These are phyloP conservation scores for Fusarium palustre DNA, from an alignment of 2,329 filamentous ascomycete species.

Conservation along the genomic window DNA sequence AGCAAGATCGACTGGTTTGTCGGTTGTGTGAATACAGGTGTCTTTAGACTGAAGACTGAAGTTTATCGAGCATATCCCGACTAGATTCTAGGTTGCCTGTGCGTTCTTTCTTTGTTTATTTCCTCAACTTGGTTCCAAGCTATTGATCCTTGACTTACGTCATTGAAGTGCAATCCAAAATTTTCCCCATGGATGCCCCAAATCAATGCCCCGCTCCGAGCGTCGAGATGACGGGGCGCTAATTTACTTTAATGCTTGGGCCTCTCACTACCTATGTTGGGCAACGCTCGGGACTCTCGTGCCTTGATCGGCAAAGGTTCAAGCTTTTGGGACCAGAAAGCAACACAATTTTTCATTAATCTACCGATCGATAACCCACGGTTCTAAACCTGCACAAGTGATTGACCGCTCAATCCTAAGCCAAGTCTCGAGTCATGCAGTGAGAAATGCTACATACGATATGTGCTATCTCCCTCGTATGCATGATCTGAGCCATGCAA, in stretches of 20 bases:
- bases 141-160: conserved; percentile 26
- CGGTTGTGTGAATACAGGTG: background rate
- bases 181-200: conserved; percentile 23
- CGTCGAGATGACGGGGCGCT: conserved; percentile 18
- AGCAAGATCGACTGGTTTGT: background rate
- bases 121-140: conserved; percentile 7
- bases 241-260: conserved; percentile 7
- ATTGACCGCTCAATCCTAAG: conserved; percentile 2
- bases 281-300: conserved; percentile 27
- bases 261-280: too few species aligned
- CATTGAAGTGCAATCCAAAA: conserved; percentile 32
- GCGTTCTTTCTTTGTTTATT: background rate
- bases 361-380: background rate
- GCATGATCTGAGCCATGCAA: conserved; percentile 16
- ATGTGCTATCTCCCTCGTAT: background rate
- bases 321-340: conserved; percentile 9
- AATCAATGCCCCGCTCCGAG: conserved; percentile 10
- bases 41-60: background rate
- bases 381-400: background rate
- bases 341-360: background rate
- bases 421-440: conserved; percentile 19
- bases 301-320: conserved; percentile 16
- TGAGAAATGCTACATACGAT: background rate
- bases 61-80: background rate
- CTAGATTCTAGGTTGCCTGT: background rate